Conservation (phyloP, 2,329 filamentous ascomycete genomes). For the Fusarium transvaalense region DNA sequence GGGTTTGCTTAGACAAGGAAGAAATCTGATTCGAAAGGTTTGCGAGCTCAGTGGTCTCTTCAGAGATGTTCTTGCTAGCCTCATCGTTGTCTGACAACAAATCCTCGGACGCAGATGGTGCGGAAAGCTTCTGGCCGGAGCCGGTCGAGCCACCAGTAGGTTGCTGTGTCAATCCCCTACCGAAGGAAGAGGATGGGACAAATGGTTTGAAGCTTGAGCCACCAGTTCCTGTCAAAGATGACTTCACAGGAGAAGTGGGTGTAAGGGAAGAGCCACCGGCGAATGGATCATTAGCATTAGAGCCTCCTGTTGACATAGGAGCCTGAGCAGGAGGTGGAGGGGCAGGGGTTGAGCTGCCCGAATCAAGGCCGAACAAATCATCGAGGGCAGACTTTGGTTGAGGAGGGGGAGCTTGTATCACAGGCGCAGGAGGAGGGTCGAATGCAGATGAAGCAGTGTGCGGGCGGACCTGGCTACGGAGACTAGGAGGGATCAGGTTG, state of each 20-base stretch:
- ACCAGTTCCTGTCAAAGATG: constrained; percentile 59
- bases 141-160: constrained; percentile 73
- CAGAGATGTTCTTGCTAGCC: constrained; percentile 86
- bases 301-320: constrained; percentile 79
- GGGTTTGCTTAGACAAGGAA: constrained; percentile 91
- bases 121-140: constrained; percentile 50
- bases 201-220: constrained; percentile 84
- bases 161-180: constrained; percentile 82
- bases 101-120: constrained; percentile 76
- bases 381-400: constrained; percentile 85
- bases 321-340: constrained; percentile 70
- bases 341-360: constrained; percentile 63
- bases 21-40: constrained; percentile 97
- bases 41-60: constrained; percentile 90
- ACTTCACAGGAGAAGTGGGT: constrained; percentile 67
- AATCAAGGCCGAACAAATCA: constrained; percentile 92
- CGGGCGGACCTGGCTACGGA: constrained; percentile 73
- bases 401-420: constrained; percentile 54
- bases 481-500: constrained; percentile 85
- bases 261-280: constrained; percentile 61
- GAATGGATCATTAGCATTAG: constrained; percentile 74
- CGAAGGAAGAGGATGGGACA: constrained; percentile 91
- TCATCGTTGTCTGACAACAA: constrained; percentile 93
- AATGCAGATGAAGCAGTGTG: constrained; percentile 67
- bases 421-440: constrained; percentile 58